Evolutionary conservation across 1,284 basidiomycete species (phyloP).

Genomic region (Microbotryum violaceum): DNA sequence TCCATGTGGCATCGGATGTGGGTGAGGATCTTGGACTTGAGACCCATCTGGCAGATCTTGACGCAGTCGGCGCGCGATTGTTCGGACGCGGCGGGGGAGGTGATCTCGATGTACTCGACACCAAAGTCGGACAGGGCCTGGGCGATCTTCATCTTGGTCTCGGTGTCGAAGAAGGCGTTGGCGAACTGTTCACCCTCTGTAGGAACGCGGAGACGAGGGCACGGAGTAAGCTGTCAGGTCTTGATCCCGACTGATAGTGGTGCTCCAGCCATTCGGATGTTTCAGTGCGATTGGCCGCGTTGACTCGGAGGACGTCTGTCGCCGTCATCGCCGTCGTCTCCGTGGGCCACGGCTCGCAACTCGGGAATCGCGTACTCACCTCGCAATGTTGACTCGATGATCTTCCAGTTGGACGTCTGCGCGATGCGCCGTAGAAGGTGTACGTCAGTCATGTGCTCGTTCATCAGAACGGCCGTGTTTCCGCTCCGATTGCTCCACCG

Average conservation of each 20-base stretch:
- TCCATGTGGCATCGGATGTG: constrained; percentile 99
- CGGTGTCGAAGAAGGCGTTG: constrained; percentile 98
- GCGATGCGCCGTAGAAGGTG: too few relatives aligned
- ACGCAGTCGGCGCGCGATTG: constrained; percentile 93
- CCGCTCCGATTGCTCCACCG: too few relatives aligned
- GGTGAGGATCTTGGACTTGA: constrained; percentile 95
- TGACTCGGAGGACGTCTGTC: too few relatives aligned
- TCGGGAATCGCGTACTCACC: constrained; percentile 47
- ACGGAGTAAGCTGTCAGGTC: too few relatives aligned
- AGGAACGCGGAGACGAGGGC: not conserved
- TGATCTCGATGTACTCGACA: constrained; percentile 99
- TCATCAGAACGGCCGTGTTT: too few relatives aligned
- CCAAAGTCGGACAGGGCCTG: constrained; percentile 93
- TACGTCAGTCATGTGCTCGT: too few relatives aligned
- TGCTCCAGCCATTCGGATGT: too few relatives aligned
- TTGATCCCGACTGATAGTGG: too few relatives aligned
- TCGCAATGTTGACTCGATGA: constrained; percentile 93
- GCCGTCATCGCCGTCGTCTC: too few relatives aligned
- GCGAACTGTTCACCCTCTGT: constrained; percentile 98
- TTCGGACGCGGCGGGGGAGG: constrained; percentile 94
- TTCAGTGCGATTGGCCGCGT: too few relatives aligned
- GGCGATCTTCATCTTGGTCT: constrained; percentile 99
- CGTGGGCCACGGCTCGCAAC: too few relatives aligned
- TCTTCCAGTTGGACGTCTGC: constrained; percentile 48
- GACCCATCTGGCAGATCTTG: constrained; percentile 97